Conservation (phyloP, 495 filamentous ascomycete species). For the Daldinia caldariorum region DNA sequence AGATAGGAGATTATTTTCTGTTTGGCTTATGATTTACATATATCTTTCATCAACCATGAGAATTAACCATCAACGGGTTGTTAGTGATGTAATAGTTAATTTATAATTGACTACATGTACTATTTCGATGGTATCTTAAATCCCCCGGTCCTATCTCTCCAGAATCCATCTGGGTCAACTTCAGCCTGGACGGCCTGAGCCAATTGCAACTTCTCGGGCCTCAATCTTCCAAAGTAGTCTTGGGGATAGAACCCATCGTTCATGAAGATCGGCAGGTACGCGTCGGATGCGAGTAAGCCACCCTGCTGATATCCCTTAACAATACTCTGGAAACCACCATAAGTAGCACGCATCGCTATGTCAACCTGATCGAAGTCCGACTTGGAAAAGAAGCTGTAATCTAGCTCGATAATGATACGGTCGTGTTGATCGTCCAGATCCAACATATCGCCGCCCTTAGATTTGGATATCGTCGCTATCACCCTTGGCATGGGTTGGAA, state of each 20-base stretch:
- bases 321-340: slow-evolving; percentile 54
- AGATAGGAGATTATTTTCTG: not conserved
- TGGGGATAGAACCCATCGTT: slow-evolving; percentile 67
- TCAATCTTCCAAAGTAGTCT: slow-evolving; percentile 68
- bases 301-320: slow-evolving; percentile 48
- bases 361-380: slow-evolving; percentile 60
- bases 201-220: slow-evolving; percentile 53
- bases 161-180: slow-evolving; percentile 68
- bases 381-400: slow-evolving; percentile 62
- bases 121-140: slow-evolving; percentile 48
- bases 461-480: slow-evolving; percentile 59
- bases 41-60: not conserved
- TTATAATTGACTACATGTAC: not conserved
- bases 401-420: slow-evolving; percentile 66
- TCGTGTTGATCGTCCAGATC: slow-evolving; percentile 61
- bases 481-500: slow-evolving; percentile 66
- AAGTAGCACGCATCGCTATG: slow-evolving; percentile 58
- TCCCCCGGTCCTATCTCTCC: slow-evolving; percentile 66
- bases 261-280: slow-evolving; percentile 68
- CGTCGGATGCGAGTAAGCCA: slow-evolving; percentile 55
- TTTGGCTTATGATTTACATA: not conserved
- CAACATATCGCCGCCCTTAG: slow-evolving; percentile 62
- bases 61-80: not conserved
- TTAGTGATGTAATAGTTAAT: not conserved
- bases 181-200: slow-evolving; percentile 55